Base-by-base conservation (phyloP, 371 early-diverging fungal genomes). In the Syncephalastrum racemosum region DNA sequence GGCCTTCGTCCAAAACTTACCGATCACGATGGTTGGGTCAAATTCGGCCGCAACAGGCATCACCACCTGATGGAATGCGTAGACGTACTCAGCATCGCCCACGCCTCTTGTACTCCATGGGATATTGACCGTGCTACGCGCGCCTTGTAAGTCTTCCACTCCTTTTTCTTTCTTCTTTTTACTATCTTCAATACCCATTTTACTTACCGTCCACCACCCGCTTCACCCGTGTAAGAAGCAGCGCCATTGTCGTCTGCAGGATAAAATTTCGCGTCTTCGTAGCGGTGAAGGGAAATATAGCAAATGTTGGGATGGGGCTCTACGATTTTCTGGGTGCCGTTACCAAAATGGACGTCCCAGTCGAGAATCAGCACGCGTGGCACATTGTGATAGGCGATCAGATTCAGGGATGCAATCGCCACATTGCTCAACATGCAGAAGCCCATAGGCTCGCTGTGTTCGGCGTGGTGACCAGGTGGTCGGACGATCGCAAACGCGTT, bases 281-380 rank as follows among this genome's bases (percentile, higher is more conserved):
- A 89, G 14, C 95, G 81, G 73, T 96, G 97, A 12, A 96, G 59
- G 20, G 93, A 93, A 22, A 93, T 75, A 58, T 91, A 95, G 2
- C 95, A 70, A 0, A 94, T 90, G 59, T 88, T 68, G 1, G 85
- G 81, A 59, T 95, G 90, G 5, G 81, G 63, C 53, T 83, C 80
- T 56, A 96, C 95, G 2, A 84, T 81, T 10, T 83, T 77, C 54
- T 96, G 95, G 12, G 91, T 95, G 1, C 97, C 97, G 61, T 96
- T 96, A 71, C 81, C 97, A 65, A 95, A 94, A 69, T 96, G 96
- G n/a, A 95, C 78, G 62, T 96, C 95, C 96, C 97, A 97, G 64
- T 97, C 97, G 12, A 97, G 66, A 46, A 97, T 88, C 68, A 96
- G 56, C 4, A 94, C 77, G 40, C 82, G 80, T 41, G 81, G 62